Conservation (phyloP, 805 yeast species). For the Hermanozyma aechmeae region DNA sequence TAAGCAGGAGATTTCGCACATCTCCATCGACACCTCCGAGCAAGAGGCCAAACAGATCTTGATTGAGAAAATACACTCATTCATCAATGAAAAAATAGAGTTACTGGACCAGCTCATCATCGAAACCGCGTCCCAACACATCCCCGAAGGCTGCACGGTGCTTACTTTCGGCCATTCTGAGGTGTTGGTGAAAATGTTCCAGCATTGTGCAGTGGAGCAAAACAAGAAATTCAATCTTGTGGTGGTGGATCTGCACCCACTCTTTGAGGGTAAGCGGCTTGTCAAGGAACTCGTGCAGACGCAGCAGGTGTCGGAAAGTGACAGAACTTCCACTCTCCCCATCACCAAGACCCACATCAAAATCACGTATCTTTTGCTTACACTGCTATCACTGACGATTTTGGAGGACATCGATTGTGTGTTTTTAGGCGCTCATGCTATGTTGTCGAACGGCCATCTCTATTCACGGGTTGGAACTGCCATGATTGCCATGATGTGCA, state of each 20-base stretch:
- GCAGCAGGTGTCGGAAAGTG: slow-evolving; percentile 7
- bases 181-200: slow-evolving; percentile 67
- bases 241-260: slow-evolving; percentile 87
- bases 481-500: slow-evolving; percentile 83
- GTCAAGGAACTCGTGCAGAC: slow-evolving; percentile 52
- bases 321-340: slow-evolving; percentile 11
- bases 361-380: slow-evolving; percentile 70
- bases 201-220: slow-evolving; percentile 52
- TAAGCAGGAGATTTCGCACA: slow-evolving; percentile 81
- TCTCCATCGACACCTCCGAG: slow-evolving; percentile 66
- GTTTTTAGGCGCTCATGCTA: slow-evolving; percentile 93
- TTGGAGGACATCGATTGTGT: slow-evolving; percentile 85
- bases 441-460: slow-evolving; percentile 88
- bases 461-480: slow-evolving; percentile 95
- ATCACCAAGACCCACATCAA: slow-evolving; percentile 49
- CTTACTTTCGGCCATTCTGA: slow-evolving; percentile 84
- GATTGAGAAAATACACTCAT: slow-evolving; percentile 63
- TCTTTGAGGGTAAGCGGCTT: slow-evolving; percentile 83
- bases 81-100: slow-evolving; percentile 76
- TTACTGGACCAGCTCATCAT: slow-evolving; percentile 77
- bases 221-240: slow-evolving; percentile 66
- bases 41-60: slow-evolving; percentile 58
- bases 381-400: slow-evolving; percentile 64
- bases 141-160: slow-evolving; percentile 66
- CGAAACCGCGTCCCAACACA: slow-evolving; percentile 69